Evolutionary conservation across 2,329 filamentous ascomycete species (phyloP).

Genomic region (Dissoconium aciculare): DNA sequence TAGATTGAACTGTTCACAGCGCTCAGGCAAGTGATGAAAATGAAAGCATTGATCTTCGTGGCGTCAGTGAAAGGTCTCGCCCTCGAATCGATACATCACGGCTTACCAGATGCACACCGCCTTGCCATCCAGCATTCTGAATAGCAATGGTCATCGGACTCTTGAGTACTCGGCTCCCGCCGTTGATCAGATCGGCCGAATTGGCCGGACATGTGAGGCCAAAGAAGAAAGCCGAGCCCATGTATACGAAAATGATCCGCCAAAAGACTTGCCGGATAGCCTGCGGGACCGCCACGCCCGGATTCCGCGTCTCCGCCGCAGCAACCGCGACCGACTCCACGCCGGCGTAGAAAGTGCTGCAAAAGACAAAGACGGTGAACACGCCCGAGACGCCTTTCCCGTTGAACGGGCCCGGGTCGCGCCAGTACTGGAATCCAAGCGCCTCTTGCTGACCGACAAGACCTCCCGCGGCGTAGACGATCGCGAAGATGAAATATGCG

Average conservation of each 20-base stretch:
- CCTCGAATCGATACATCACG: neutral
- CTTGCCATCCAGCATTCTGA: constrained; percentile 57
- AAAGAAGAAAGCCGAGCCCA: constrained; percentile 60
- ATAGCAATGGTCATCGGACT: constrained; percentile 60
- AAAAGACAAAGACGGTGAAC: constrained; percentile 30
- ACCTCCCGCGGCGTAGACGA: constrained; percentile 24
- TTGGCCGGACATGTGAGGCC: constrained; percentile 60
- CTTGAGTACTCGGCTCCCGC: constrained; percentile 47
- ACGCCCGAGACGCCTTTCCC: constrained; percentile 28
- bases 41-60: constrained; percentile 54
- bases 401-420: constrained; percentile 27
- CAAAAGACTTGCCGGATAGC: constrained; percentile 22
- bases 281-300: constrained; percentile 28
- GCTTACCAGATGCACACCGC: constrained; percentile 50
- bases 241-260: constrained; percentile 40
- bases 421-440: constrained; percentile 23
- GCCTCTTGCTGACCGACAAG: constrained; percentile 17
- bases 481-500: constrained; percentile 28
- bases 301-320: constrained; percentile 38
- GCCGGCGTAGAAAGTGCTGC: constrained; percentile 35
- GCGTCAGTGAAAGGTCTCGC: neutral
- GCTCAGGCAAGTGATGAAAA: constrained; percentile 50
- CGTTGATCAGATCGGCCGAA: constrained; percentile 47
- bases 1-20: constrained; percentile 66
- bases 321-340: constrained; percentile 39